phyloP scores from a whole-genome alignment of 768 basidiomycete genomes.

The Chiua virens region DNA sequence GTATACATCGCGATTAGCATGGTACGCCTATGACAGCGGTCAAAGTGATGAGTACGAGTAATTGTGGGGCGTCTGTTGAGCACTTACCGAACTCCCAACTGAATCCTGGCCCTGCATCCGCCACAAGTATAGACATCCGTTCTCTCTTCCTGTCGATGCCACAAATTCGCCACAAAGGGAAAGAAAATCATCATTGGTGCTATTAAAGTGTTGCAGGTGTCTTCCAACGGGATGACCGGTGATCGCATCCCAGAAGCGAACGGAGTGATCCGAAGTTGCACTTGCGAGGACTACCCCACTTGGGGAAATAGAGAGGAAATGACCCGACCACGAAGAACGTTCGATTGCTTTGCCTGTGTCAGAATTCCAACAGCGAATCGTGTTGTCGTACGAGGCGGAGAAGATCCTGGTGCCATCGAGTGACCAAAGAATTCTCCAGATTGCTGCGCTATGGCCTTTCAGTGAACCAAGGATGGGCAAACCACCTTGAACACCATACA shows the following conservation, averaged over 20 bases:
- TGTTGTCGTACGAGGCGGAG: background rate
- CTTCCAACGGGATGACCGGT: background rate
- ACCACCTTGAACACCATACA: background rate
- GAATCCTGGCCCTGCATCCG: background rate
- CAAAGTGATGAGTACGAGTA: too few relatives aligned
- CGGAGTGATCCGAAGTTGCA: background rate
- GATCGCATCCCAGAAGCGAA: slow-evolving; percentile 2
- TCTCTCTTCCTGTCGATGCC: background rate
- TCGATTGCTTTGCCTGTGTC: background rate
- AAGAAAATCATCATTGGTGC: background rate
- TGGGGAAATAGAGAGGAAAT: slow-evolving; percentile 18
- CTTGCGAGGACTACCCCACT: slow-evolving; percentile 1
- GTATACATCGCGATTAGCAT: background rate
- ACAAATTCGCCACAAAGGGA: slow-evolving; percentile 8
- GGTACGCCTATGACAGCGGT: too few relatives aligned
- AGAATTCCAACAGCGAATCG: background rate
- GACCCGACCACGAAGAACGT: too few relatives aligned
- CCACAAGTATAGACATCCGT: slow-evolving; percentile 1
- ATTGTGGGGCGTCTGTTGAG: too few relatives aligned
- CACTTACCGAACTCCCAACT: too few relatives aligned
- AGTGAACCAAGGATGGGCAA: background rate
- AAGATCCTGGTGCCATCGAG: slow-evolving; percentile 2
- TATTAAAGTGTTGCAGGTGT: background rate
- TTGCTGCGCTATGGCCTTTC: background rate
- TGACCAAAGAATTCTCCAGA: background rate